Conservation (phyloP, 495 filamentous ascomycete genomes). For the Amphirosellinia nigrospora region DNA sequence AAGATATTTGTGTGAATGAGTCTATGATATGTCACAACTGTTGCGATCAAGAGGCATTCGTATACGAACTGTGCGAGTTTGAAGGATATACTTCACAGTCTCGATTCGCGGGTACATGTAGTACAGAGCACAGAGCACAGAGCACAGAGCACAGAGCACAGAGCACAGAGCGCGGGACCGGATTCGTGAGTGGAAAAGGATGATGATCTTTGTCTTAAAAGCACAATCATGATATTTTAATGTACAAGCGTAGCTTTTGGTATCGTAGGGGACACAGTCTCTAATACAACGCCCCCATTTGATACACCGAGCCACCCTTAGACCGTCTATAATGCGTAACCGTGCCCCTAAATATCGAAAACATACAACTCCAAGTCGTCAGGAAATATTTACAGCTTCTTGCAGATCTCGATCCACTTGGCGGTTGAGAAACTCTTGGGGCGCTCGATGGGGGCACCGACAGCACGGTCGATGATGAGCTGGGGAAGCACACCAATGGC, state of each 20-base stretch:
- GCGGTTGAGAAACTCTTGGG: conserved; percentile 98
- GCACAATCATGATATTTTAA: conserved; percentile 38
- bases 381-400: conserved; percentile 72
- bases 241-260: conserved; percentile 46
- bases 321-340: conserved; percentile 45
- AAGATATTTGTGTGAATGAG: neutral
- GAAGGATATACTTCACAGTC: neutral
- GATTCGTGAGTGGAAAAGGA: neutral
- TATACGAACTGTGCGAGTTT: neutral
- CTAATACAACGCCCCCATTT: conserved; percentile 38
- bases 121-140: no score
- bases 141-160: no score
- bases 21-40: no score
- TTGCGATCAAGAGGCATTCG: neutral
- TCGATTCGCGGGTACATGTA: neutral
- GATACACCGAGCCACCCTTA: conserved; percentile 38
- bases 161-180: no score
- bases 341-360: conserved; percentile 39
- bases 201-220: conserved; percentile 15
- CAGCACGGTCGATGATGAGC: conserved; percentile 98
- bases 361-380: conserved; percentile 34
- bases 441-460: conserved; percentile 82
- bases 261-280: conserved; percentile 39
- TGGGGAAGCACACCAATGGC: conserved; percentile 98
- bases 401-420: conserved; percentile 90